Base-by-base conservation (phyloP, 768 basidiomycete genomes). In the Lentinula sp. region DNA sequence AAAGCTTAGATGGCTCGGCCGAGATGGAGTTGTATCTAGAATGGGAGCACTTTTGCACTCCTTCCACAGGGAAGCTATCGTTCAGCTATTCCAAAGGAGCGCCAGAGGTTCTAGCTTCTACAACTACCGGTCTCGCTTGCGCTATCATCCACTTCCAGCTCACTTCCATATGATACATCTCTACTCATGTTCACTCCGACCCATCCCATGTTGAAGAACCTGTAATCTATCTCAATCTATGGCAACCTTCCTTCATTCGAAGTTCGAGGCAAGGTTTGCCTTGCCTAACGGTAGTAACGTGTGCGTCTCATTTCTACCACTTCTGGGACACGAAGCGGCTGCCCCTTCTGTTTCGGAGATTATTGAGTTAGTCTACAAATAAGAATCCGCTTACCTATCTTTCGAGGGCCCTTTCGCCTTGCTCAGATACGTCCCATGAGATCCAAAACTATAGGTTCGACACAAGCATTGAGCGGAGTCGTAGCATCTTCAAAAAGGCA, bases 1-100 rank as follows among this genome's bases (percentile, higher is more conserved):
- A 31, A 85, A 86, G 64, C 85, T 86, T 63, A 82, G 84, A 13
- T 85, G 84, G 85, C 73, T 78, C 65, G 86, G 85, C 62, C 76
- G 84, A n/a, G 84, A 85, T 65, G 68, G 72, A 4, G 74, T 77
- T 0, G 78, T 82, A 61, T 89, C 87, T 81, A 48, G 86, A 88
- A 69, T 84, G 80, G 77, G 82, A 84, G 70, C 70, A 73, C 28
- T 15, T 45, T 6, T 72, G 70, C 21, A 11, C 34, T 39, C 21
- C 18, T 46, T 8, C 49, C 8, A 31, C 49, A 8, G 53, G 53
- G 18, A 5, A 39, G 5, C 13, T 54, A 31, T 34, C 34, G 11
- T 39, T 40, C 18, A 54, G 34, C 18, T 37, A 11, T 54, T 2
- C 5, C 21, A 21, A 54, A 37, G 53, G 37, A 23, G 3, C 53